Evolutionary conservation across 1,139 yeast species (phyloP), one percentile per base, ranked within the genome.

Genomic region (Kodamaea suecica): DNA sequence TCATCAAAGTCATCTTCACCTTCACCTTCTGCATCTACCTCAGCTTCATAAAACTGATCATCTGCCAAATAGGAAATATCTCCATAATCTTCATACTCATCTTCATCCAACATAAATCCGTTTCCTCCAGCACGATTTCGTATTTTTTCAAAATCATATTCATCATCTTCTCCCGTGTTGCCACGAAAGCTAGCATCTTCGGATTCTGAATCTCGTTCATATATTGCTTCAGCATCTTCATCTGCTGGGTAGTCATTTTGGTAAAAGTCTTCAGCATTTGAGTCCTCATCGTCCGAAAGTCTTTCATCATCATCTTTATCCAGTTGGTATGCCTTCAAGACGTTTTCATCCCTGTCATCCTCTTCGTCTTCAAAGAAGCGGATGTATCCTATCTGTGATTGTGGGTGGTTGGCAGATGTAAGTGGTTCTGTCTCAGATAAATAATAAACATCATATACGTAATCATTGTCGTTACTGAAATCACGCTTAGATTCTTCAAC

Each of bases 161-260:
- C 59, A 28, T 50, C 57, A 38, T 61, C 71, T 25, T 60, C 70
- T 26, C 63, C 68, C 32, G 59, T 70, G 30, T 70, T 61, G 3
- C 30, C 41, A 12, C 14, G 17, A 13, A 25, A 25, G 10, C 28
- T 25, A 25, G 10, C 24, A 33, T 17, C n/a, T n/a, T 28, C 16
- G 38, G 30, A 27, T 43, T 47, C 2, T 51, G 44, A 13, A 13
- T 25, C 28, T 25, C 28, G 11, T 12, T 55, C 65, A 34, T 57
- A 56, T 26, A 40, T 49, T 0, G 53, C 60, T 2, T 63, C 70
- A 4, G 76, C 85, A 50, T 84, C 92, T 48, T 86, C 96, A 51
- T 87, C 95, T 36, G 87, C 95, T 0, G 98, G 98, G 52, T 92
- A 92, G 52, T 92, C 97, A 58, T 92, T 92, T 50, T 80, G 79